These are phyloP conservation scores for Zymoseptoria passerinii DNA, from an alignment of 2,329 filamentous ascomycete genomes.

Conservation along the genomic window DNA sequence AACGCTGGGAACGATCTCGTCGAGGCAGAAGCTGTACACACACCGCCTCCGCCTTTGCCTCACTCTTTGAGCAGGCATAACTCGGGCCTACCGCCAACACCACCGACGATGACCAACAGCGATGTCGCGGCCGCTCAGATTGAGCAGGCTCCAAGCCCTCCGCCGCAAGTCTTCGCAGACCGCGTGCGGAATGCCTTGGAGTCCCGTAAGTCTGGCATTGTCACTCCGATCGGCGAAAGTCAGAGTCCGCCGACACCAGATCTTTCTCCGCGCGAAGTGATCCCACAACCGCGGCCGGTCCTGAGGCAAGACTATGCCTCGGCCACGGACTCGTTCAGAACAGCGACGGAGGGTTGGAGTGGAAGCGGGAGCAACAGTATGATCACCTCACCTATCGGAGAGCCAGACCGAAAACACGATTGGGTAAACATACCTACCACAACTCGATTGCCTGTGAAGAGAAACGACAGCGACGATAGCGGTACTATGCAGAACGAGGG, in stretches of 20 bases:
- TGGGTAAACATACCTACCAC: background rate
- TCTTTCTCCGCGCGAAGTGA: conserved; percentile 23
- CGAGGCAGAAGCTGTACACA: background rate
- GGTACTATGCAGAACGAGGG: conserved; percentile 3
- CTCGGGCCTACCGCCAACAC: conserved; percentile 38
- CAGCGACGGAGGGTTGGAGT: conserved; percentile 37
- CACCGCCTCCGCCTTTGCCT: conserved; percentile 9
- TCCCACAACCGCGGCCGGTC: conserved; percentile 14
- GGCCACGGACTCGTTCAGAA: conserved; percentile 40
- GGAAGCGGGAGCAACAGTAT: conserved; percentile 20
- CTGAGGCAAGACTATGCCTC: conserved; percentile 29
- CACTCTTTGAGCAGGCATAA: conserved; percentile 11
- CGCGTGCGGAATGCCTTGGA: conserved; percentile 32
- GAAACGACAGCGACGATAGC: conserved; percentile 1
- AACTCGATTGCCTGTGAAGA: conserved; percentile 2
- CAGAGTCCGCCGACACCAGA: conserved; percentile 30
- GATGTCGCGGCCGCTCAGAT: conserved; percentile 21
- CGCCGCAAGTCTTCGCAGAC: conserved; percentile 36
- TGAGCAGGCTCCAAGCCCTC: conserved; percentile 31
- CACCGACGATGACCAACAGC: conserved; percentile 32
- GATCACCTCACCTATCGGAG: conserved; percentile 6
- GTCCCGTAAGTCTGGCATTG: conserved; percentile 32
- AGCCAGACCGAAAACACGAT: background rate
- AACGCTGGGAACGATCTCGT: background rate
- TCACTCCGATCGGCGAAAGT: conserved; percentile 34